Evolutionary conservation across 2,329 filamentous ascomycete genomes (phyloP).

Genomic region (Biscogniauxia marginata): DNA sequence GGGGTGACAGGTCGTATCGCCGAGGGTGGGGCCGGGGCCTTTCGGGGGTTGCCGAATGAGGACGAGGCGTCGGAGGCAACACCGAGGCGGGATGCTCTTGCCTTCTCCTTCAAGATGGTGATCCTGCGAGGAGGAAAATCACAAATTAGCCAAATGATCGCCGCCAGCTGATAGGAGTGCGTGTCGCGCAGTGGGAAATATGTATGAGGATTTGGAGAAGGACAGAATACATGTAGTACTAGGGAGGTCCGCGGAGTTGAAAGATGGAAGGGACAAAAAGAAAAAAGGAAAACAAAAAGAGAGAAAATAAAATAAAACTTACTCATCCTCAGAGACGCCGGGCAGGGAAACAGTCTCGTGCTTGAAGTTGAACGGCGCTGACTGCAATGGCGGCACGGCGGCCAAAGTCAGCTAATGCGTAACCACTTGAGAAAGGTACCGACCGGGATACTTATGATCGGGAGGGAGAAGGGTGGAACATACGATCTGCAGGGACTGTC

Average conservation of each 20-base stretch:
- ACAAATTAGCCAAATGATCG: neutral
- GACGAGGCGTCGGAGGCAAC: constrained; percentile 36
- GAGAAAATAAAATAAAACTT: constrained; percentile 33
- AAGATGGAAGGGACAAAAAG: constrained; percentile 4
- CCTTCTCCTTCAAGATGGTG: constrained; percentile 51
- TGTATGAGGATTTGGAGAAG: no score
- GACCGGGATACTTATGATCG: neutral
- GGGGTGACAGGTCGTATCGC: constrained; percentile 18
- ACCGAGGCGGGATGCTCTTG: constrained; percentile 48
- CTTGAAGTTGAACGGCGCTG: constrained; percentile 58
- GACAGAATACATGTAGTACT: no score
- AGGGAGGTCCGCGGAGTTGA: neutral
- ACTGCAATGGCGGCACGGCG: constrained; percentile 38
- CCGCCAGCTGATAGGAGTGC: neutral
- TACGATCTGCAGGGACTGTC: constrained; percentile 29
- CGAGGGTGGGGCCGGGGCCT: constrained; percentile 25
- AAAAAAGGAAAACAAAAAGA: neutral
- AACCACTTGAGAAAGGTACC: neutral
- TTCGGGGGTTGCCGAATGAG: constrained; percentile 23
- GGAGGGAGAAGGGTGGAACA: constrained; percentile 8
- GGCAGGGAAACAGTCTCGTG: constrained; percentile 52
- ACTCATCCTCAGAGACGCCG: constrained; percentile 60
- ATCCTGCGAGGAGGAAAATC: constrained; percentile 38
- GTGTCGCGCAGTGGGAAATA: neutral
- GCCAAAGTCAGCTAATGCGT: neutral